Conservation (phyloP, 2,329 filamentous ascomycete genomes). For the Septoria petroselini region DNA sequence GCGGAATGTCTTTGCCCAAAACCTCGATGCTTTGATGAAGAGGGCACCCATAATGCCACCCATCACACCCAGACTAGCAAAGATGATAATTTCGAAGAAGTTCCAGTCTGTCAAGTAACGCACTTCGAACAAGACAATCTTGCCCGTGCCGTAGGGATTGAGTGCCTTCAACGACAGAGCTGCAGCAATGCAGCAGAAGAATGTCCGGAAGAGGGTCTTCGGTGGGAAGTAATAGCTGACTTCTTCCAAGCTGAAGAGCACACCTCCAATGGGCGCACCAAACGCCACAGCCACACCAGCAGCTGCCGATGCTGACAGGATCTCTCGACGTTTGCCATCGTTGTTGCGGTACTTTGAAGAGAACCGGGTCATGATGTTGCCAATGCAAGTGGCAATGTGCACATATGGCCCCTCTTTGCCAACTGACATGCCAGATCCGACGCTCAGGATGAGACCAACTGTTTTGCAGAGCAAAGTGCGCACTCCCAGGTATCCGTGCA, state of each 20-base stretch:
- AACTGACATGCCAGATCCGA: conserved; percentile 86
- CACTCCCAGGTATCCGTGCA: conserved; percentile 90
- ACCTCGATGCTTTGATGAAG: conserved; percentile 91
- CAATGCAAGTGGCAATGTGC: conserved; percentile 93
- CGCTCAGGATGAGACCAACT: conserved; percentile 76
- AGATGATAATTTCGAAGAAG: conserved; percentile 82
- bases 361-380: conserved; percentile 91
- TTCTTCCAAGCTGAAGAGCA: conserved; percentile 91
- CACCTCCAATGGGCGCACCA: conserved; percentile 83
- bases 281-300: conserved; percentile 93
- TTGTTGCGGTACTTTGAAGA: conserved; percentile 93
- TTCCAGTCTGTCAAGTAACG: conserved; percentile 89
- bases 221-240: conserved; percentile 97
- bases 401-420: conserved; percentile 96
- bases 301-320: conserved; percentile 87
- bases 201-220: conserved; percentile 94
- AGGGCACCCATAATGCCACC: conserved; percentile 82
- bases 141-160: conserved; percentile 92
- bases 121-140: conserved; percentile 95
- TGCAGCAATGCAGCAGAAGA: conserved; percentile 93
- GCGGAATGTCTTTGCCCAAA: conserved; percentile 87
- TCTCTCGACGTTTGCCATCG: conserved; percentile 88
- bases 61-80: conserved; percentile 79
- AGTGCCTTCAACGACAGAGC: conserved; percentile 90
- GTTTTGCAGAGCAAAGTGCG: conserved; percentile 86